Conservation (phyloP, 208 protist species). For the Leishmania major region DNA sequence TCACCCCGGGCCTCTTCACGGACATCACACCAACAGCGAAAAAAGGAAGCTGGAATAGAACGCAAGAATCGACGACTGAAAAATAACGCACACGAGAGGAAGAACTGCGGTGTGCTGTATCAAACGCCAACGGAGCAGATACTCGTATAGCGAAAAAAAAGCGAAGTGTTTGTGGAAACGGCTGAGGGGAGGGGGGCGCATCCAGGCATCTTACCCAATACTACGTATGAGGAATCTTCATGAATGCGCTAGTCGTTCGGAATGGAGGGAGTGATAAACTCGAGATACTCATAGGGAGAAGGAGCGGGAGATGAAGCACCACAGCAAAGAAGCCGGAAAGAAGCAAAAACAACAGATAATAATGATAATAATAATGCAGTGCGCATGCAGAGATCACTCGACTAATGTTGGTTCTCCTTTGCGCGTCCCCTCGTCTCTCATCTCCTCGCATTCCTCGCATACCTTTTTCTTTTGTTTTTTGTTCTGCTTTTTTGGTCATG, state of each 20-base stretch:
- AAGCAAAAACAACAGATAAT: not conserved
- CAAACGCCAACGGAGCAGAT: not conserved
- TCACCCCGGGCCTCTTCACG: not conserved
- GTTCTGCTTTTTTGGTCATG: no score
- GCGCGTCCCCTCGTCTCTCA: not conserved
- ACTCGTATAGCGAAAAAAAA: not conserved
- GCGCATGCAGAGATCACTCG: not conserved
- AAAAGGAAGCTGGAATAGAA: not conserved
- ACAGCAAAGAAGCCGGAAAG: not conserved
- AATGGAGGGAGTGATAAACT: not conserved
- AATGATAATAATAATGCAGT: not conserved
- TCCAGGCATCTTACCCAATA: not conserved
- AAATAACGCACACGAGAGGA: not conserved
- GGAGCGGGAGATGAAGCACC: not conserved
- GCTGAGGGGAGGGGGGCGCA: not conserved
- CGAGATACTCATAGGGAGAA: not conserved
- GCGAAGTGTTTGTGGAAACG: not conserved
- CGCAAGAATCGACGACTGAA: not conserved
- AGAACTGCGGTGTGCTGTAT: not conserved
- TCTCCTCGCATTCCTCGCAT: not conserved
- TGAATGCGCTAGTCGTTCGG: not conserved
- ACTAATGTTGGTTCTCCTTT: not conserved
- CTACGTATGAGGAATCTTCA: not conserved
- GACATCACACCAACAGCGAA: not conserved
- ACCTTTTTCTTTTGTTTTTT: not conserved